Conservation (phyloP, 257 asterid species). For the Solanum chiquidenum region DNA sequence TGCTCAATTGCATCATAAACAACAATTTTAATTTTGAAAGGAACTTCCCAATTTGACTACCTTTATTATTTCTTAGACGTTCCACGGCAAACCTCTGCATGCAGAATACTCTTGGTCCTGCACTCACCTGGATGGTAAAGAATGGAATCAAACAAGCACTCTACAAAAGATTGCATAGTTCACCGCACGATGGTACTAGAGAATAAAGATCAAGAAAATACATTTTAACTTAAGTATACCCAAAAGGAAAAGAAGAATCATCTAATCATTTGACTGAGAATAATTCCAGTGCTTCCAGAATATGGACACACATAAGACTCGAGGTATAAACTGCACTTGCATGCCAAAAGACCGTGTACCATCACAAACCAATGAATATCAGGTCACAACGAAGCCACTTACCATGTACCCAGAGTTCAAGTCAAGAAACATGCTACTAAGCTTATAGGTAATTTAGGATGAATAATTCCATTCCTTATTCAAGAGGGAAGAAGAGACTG, state of each 20-base stretch:
- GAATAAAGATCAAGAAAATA: constrained; percentile 1
- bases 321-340: neutral
- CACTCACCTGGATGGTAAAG: constrained; percentile 33
- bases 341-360: neutral
- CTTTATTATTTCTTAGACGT: constrained; percentile 26
- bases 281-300: neutral
- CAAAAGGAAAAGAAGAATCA: neutral
- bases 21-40: neutral
- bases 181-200: neutral
- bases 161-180: neutral
- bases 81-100: constrained; percentile 16
- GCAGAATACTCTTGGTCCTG: constrained; percentile 21
- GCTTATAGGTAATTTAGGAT: neutral
- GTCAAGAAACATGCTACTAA: neutral
- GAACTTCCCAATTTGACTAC: constrained; percentile 22
- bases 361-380: neutral
- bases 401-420: neutral
- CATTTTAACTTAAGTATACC: neutral
- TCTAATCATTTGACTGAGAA: neutral
- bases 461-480: neutral
- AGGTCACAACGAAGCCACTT: neutral
- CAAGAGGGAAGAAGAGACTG: neutral
- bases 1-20: neutral
- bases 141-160: neutral
- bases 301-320: neutral